Evolutionary conservation across 345 rosid genomes (phyloP).

Genomic region (Diplotaxis tenuifolia): DNA sequence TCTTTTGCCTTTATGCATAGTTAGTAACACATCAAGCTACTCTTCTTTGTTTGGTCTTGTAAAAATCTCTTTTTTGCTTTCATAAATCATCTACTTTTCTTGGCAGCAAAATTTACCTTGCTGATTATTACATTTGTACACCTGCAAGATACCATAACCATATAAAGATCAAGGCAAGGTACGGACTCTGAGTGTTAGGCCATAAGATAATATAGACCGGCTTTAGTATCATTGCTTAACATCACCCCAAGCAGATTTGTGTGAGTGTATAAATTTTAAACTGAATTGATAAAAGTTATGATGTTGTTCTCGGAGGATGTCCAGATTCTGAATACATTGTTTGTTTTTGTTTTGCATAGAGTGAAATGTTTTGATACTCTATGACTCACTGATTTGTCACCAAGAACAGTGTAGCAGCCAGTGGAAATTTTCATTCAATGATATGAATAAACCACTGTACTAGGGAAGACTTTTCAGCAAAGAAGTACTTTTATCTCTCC

Average conservation of each 20-base stretch:
- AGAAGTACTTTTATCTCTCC: not conserved
- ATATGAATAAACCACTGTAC: constrained; percentile 6
- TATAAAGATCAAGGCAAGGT: constrained; percentile 3
- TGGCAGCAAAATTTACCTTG: constrained; percentile 24
- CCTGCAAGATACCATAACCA: constrained; percentile 10
- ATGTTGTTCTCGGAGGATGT: constrained; percentile 6
- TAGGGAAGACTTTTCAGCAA: not conserved
- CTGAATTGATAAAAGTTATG: not conserved
- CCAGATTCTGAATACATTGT: not conserved
- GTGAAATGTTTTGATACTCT: not conserved
- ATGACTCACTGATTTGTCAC: constrained; percentile 6
- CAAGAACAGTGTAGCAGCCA: constrained; percentile 16
- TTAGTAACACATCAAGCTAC: constrained; percentile 28
- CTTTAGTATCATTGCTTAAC: not conserved
- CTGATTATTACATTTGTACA: constrained; percentile 1
- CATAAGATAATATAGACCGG: not conserved
- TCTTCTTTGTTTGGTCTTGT: constrained; percentile 25
- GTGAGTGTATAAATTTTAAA: not conserved
- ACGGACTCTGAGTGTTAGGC: not conserved
- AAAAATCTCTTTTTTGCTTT: constrained; percentile 28
- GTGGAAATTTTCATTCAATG: constrained; percentile 14
- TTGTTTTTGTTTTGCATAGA: not conserved
- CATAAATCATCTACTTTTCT: constrained; percentile 37
- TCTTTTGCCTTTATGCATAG: constrained; percentile 14
- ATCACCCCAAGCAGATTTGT: not conserved